Evolutionary conservation across 192 early-diverging fungal genomes (phyloP), one percentile per base, ranked within the genome.

Genomic region (Backusella psychrophila): DNA sequence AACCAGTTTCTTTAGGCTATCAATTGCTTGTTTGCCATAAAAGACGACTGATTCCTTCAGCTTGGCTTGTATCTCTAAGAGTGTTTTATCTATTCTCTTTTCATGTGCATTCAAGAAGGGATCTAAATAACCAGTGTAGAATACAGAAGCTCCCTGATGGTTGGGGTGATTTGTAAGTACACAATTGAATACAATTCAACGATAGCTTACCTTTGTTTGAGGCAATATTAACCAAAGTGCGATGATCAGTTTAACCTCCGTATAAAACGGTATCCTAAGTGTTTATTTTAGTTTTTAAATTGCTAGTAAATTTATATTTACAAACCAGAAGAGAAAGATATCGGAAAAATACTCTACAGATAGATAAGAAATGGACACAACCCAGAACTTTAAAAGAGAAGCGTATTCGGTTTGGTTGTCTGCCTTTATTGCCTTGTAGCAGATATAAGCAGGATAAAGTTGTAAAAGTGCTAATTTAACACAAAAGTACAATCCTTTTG

Each of bases 401-500:
- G 67, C 38, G 71, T 72, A 77, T 46, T 81, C 76, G 9, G 44
- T 44, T 21, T 49, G 69, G 68, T 81, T 73, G 26, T 75, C 38
- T 33, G 63, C 42, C 42, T 81, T 81, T 44, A 81, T 70, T 17
- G 80, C 80, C 33, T 81, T 81, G 75, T 74, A 81, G 21, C 71
- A 77, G 9, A 81, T 78, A 69, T 81, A 81, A 34, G 80, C 80
- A 23, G 80, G 80, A 34, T 81, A 81, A 53, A 81, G 63, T 49
- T 81, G 80, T 66, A 81, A 71, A 59, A 81, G 46, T 26, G 70
- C 36, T 31, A 77, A 67, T 74, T 81, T 81, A 26, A 72, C 31
- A 46, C 74, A 38, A 42, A 81, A 77, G 69, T 81, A 81, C 15
- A 81, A 34, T 23, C 59, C 71, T 44, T 17, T 38, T 44, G 63